Conservation (phyloP, 768 basidiomycete species). For the Obba rivulosa region DNA sequence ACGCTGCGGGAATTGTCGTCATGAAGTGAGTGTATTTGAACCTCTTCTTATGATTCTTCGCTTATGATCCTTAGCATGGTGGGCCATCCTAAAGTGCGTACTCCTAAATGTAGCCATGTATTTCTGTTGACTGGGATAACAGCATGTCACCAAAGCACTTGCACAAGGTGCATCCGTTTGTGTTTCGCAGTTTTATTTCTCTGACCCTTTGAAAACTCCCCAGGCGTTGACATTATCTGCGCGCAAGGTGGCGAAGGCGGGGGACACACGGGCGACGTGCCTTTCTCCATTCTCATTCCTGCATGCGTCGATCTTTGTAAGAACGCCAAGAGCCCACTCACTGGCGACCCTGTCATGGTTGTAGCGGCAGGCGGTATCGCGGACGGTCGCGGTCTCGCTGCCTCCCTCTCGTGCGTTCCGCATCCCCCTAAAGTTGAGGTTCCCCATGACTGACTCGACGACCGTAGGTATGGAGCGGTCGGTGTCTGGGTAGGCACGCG, state of each 20-base stretch:
- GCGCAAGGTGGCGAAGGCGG: conserved; percentile 87
- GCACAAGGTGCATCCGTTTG: conserved; percentile 45
- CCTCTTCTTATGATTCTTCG: background rate
- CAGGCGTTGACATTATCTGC: conserved; percentile 87
- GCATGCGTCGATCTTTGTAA: conserved; percentile 78
- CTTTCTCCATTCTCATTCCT: conserved; percentile 79
- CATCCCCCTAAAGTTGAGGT: background rate
- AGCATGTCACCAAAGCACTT: conserved; percentile 74
- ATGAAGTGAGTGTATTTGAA: conserved; percentile 63
- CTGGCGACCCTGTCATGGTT: conserved; percentile 69
- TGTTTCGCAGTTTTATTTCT: background rate
- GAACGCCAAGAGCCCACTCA: conserved; percentile 63
- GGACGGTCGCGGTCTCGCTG: conserved; percentile 78
- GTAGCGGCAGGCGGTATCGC: conserved; percentile 84
- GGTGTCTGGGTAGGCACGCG: conserved; percentile 89
- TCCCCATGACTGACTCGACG: background rate
- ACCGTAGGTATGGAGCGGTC: conserved; percentile 65
- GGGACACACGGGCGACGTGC: conserved; percentile 81
- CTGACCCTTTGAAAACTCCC: background rate
- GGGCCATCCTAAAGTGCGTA: conserved; percentile 72
- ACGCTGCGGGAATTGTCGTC: conserved; percentile 70
- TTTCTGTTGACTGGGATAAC: conserved; percentile 2
- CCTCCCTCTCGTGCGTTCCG: conserved; percentile 52
- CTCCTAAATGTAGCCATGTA: background rate
- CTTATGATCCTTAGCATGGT: conserved; percentile 50